Evolutionary conservation across 352 stramenopile species (phyloP).

Genomic region (Phytophthora cajani): DNA sequence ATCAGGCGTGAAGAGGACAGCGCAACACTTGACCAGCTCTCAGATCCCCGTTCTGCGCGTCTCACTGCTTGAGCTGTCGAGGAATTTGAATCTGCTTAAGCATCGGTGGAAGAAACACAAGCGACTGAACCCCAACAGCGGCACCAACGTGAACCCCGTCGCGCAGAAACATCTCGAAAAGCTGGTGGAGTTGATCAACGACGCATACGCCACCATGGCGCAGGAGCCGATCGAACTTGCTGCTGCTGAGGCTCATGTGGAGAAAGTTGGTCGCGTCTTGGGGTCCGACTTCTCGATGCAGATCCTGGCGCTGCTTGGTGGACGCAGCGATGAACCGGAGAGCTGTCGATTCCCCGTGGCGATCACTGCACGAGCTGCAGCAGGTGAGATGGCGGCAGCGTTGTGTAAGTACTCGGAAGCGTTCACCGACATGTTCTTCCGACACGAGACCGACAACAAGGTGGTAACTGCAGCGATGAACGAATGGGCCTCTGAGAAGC

Average conservation of each 20-base stretch:
- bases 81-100: slow-evolving; percentile 74
- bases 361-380: slow-evolving; percentile 34
- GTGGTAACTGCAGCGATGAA: slow-evolving; percentile 33
- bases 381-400: slow-evolving; percentile 42
- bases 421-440: slow-evolving; percentile 61
- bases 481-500: slow-evolving; percentile 42
- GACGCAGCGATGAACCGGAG: slow-evolving; percentile 38
- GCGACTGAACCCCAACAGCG: slow-evolving; percentile 38
- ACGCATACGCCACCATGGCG: slow-evolving; percentile 69
- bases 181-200: slow-evolving; percentile 67
- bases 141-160: slow-evolving; percentile 48
- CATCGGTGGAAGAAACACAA: slow-evolving; percentile 67
- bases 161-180: slow-evolving; percentile 78
- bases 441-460: slow-evolving; percentile 35
- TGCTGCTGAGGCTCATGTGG: slow-evolving; percentile 48
- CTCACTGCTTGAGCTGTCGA: slow-evolving; percentile 72
- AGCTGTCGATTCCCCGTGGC: slow-evolving; percentile 37
- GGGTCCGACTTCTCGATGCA: slow-evolving; percentile 76
- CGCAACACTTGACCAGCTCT: slow-evolving; percentile 33
- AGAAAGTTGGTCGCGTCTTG: slow-evolving; percentile 64
- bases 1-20: slow-evolving; percentile 13
- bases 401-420: slow-evolving; percentile 64
- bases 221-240: slow-evolving; percentile 66
- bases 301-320: slow-evolving; percentile 55
- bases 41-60: slow-evolving; percentile 78